Evolutionary conservation across 768 basidiomycete genomes (phyloP), one percentile per base, ranked within the genome.

Genomic region (Pleurotus platypus): DNA sequence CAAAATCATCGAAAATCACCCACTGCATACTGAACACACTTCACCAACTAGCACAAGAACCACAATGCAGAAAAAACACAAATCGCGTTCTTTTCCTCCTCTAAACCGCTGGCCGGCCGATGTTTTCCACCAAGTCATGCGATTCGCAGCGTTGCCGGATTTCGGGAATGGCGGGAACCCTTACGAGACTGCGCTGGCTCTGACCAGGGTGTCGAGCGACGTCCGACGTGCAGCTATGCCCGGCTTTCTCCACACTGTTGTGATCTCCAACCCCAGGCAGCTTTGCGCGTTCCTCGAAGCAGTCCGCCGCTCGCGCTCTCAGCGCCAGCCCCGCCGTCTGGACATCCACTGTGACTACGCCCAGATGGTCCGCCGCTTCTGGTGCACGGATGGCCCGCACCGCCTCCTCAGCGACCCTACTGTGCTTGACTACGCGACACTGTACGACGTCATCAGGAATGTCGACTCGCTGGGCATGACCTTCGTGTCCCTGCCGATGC

Each of bases 161-260:
- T 42, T 60, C 58, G 13, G 18, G 56, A 16, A 67, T 66, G 46
- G 57, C 60, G 35, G 12, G n/a, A 54, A 54, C 18, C 51, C 51
- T 5, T 54, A 54, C 39, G 18, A 42, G 39, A 70, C 67, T 15
- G 71, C 71, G 2, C 48, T 66, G 27, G 57, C 69, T 7, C 66
- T 79, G 24, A 66, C 70, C 24, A 60, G 58, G 16, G 74, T 76
- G 12, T 78, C 73, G 9, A 64, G 61, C 47, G 51, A 54, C n/a
- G 47, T 77, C 30, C 70, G 75, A 15, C 66, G 61, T 13, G 63
- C 64, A 18, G 63, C 68, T 20, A 76, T 79, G 71, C 74, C 70
- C 22, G 60, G 67, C 51, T 67, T 79, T 50, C 68, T 78, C 7
- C 68, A 70, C 53, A 76, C 72, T 15, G 70, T 79, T 3, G 55